A percentile compares a stretch with the other conserved stretches of the same genome.
phyloP scores from a whole-genome alignment of 1,284 basidiomycete species.

The Agroathelia rolfsii region DNA sequence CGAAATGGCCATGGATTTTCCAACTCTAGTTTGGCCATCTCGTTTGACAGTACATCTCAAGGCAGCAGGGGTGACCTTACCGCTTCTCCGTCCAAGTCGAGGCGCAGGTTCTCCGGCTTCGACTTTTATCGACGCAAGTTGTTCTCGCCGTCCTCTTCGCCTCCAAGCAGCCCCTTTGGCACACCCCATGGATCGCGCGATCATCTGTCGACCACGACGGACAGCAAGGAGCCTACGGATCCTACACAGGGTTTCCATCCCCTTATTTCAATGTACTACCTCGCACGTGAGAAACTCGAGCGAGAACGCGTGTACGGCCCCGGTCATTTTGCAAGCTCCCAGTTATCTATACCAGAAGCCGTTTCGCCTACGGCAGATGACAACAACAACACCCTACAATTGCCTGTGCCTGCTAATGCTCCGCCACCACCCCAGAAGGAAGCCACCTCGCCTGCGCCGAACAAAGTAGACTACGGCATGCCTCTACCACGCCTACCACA shows the following conservation, averaged over 20 bases:
- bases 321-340: conserved; percentile 90
- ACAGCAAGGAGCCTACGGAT: conserved; percentile 50
- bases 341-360: too few relatives aligned
- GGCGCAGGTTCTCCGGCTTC: conserved; percentile 80
- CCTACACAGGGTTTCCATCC: conserved; percentile 93
- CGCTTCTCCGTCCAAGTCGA: conserved; percentile 42
- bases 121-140: conserved; percentile 92
- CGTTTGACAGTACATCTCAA: conserved; percentile 42
- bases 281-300: conserved; percentile 92
- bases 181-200: conserved; percentile 49
- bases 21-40: conserved; percentile 60
- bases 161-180: conserved; percentile 34
- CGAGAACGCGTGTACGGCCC: conserved; percentile 88
- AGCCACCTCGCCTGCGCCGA: conserved; percentile 16
- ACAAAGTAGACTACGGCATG: conserved; percentile 72
- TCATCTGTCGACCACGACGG: conserved; percentile 34
- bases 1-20: conserved; percentile 37
- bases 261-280: conserved; percentile 91
- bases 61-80: conserved; percentile 30
- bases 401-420: conserved; percentile 14
- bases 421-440: too few relatives aligned
- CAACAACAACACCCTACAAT: too few relatives aligned
- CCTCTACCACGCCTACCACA: conserved; percentile 71
- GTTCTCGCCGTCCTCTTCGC: conserved; percentile 63
- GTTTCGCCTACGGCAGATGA: too few relatives aligned